A percentile compares a stretch with the other conserved stretches of the same genome.
Conservation (phyloP, 106 monocot species). For the Apostasia ramifera region DNA sequence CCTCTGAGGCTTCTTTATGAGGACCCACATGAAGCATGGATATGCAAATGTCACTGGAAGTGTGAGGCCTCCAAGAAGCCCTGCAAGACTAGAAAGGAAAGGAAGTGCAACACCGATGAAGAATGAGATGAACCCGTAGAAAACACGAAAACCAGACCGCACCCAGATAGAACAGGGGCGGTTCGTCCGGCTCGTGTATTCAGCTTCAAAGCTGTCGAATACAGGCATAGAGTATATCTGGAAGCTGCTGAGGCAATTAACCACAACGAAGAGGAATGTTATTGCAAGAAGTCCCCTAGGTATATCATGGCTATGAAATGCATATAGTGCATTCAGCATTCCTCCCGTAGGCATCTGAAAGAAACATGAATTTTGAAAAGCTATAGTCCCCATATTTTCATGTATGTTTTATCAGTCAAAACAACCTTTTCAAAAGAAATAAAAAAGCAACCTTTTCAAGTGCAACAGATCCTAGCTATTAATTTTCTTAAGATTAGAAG, state of each 20-base stretch:
- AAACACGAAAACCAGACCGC: slow-evolving; percentile 77
- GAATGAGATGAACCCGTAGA: slow-evolving; percentile 83
- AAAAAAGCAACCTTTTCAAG: too few relatives aligned
- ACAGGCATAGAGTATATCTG: slow-evolving; percentile 98
- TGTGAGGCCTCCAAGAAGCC: slow-evolving; percentile 81
- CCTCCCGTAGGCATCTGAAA: slow-evolving; percentile 88
- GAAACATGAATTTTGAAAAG: neutral
- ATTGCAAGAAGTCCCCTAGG: slow-evolving; percentile 61
- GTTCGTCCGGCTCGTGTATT: slow-evolving; percentile 75
- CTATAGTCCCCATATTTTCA: too few relatives aligned
- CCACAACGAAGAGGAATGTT: slow-evolving; percentile 82
- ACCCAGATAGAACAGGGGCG: slow-evolving; percentile 92
- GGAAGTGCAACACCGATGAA: slow-evolving; percentile 80
- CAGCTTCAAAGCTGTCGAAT: slow-evolving; percentile 95
- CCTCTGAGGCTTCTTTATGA: slow-evolving; percentile 75
- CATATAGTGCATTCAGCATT: slow-evolving; percentile 70
- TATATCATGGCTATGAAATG: slow-evolving; percentile 72
- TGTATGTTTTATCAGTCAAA: too few relatives aligned
- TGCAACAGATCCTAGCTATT: too few relatives aligned
- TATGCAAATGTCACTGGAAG: slow-evolving; percentile 97
- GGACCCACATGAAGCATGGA: slow-evolving; percentile 97
- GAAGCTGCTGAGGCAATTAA: slow-evolving; percentile 93
- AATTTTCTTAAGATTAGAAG: too few relatives aligned
- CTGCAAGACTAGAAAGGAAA: slow-evolving; percentile 86
- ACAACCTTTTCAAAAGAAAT: too few relatives aligned